phyloP scores from a whole-genome alignment of 148 eudicot species.

The Camellia lanceoleosa region DNA sequence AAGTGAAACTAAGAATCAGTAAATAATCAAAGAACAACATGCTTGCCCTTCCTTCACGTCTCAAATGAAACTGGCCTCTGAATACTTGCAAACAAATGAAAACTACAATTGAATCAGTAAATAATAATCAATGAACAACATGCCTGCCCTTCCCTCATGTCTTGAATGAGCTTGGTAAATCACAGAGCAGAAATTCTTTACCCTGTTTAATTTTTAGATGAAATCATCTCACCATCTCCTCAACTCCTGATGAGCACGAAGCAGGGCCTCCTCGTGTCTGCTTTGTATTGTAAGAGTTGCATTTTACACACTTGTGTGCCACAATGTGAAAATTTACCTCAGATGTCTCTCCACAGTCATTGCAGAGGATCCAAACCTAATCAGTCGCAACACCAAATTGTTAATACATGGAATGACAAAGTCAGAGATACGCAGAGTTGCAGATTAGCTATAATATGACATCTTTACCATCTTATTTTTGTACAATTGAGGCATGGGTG shows the following conservation, averaged over 20 bases:
- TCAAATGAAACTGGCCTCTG: no score
- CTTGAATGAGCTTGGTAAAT: not conserved
- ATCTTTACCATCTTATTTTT: slow-evolving; percentile 54
- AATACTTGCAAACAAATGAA: not conserved
- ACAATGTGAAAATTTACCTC: slow-evolving; percentile 60
- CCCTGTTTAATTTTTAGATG: not conserved
- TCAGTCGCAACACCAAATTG: not conserved
- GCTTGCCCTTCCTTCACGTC: no score
- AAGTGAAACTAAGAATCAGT: no score
- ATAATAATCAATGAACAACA: no score
- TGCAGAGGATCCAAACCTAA: slow-evolving; percentile 80
- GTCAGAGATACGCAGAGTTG: not conserved
- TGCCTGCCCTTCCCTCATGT: not conserved
- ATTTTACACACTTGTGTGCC: slow-evolving; percentile 58
- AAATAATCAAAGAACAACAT: no score
- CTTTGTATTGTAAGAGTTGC: slow-evolving; percentile 73
- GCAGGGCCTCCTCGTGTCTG: slow-evolving; percentile 27
- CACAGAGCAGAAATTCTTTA: not conserved
- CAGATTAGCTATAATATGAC: no score
- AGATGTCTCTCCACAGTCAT: slow-evolving; percentile 61
- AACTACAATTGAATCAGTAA: not conserved
- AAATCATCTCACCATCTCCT: slow-evolving; percentile 11
- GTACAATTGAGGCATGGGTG: slow-evolving; percentile 52
- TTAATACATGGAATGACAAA: not conserved
- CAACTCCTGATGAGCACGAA: slow-evolving; percentile 3